Evolutionary conservation across 306 rosid genomes (phyloP).

Genomic region (Lathyrus oleraceus): DNA sequence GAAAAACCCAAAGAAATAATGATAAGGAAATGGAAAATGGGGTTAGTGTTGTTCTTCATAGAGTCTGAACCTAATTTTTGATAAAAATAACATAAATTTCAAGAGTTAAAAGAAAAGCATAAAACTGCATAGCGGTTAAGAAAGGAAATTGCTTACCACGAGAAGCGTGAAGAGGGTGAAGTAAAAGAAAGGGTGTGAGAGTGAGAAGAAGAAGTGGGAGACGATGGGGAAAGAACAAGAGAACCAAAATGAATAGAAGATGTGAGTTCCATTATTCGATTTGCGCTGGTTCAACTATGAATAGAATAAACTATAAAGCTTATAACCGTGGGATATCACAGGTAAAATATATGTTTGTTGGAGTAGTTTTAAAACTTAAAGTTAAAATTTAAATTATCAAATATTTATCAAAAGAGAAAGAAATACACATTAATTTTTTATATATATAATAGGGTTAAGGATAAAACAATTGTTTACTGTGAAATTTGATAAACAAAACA

Average conservation of each 20-base stretch:
- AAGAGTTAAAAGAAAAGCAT: neutral
- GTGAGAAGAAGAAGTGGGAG: slow-evolving; percentile 44
- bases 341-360: too few species aligned
- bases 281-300: neutral
- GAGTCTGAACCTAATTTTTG: neutral
- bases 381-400: too few species aligned
- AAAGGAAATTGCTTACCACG: neutral
- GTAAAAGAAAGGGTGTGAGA: neutral
- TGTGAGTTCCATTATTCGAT: slow-evolving; percentile 60
- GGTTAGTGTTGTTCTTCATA: neutral
- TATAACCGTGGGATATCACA: too few species aligned
- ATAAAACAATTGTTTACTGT: too few species aligned
- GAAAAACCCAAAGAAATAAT: neutral
- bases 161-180: slow-evolving; percentile 1
- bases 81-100: too few species aligned
- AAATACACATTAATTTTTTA: too few species aligned
- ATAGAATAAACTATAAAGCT: too few species aligned
- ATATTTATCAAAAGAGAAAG: too few species aligned
- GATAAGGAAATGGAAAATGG: neutral
- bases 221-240: slow-evolving; percentile 37
- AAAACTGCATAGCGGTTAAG: neutral
- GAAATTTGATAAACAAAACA: too few species aligned
- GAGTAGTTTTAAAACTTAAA: too few species aligned
- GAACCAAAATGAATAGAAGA: slow-evolving; percentile 61
- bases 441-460: too few species aligned